Percentiles rank a stretch among this genome's conserved stretches.
Evolutionary conservation across 83 land plant species (phyloP).

Genomic region (Thuja plicata): DNA sequence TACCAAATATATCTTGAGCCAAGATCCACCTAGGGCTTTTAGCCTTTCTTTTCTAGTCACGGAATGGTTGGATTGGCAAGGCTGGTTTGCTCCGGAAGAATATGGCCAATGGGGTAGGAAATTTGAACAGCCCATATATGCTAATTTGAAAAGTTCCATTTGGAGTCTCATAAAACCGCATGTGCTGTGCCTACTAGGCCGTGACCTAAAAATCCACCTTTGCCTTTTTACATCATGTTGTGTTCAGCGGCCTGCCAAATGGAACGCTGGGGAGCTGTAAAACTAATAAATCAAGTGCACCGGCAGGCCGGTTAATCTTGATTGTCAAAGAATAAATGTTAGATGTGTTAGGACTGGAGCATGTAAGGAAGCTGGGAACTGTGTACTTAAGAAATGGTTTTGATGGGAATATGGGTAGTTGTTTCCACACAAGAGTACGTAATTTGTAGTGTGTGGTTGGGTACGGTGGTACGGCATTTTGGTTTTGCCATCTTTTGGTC

Average conservation of each 20-base stretch:
- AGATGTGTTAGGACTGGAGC: neutral
- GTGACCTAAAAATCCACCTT: neutral
- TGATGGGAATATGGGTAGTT: neutral
- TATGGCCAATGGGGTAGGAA: neutral
- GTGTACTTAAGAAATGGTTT: no score
- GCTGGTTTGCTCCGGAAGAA: neutral
- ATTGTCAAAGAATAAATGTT: neutral
- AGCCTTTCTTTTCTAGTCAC: no score
- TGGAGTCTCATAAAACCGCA: neutral
- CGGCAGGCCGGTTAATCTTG: neutral
- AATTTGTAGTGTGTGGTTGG: neutral
- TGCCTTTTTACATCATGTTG: neutral
- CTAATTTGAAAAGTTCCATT: neutral
- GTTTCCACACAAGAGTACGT: neutral
- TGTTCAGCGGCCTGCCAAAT: neutral
- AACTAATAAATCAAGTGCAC: no score
- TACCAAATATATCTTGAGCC: neutral
- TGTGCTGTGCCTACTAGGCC: neutral
- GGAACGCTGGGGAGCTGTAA: neutral
- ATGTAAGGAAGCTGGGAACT: neutral
- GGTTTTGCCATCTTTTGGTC: no score
- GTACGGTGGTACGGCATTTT: neutral
- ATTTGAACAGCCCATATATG: neutral
- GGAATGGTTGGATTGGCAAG: neutral
- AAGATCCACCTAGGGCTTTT: neutral